Evolutionary conservation across 306 rosid species (phyloP), one percentile per base, ranked within the genome.

Genomic region (Rosa multiflora): DNA sequence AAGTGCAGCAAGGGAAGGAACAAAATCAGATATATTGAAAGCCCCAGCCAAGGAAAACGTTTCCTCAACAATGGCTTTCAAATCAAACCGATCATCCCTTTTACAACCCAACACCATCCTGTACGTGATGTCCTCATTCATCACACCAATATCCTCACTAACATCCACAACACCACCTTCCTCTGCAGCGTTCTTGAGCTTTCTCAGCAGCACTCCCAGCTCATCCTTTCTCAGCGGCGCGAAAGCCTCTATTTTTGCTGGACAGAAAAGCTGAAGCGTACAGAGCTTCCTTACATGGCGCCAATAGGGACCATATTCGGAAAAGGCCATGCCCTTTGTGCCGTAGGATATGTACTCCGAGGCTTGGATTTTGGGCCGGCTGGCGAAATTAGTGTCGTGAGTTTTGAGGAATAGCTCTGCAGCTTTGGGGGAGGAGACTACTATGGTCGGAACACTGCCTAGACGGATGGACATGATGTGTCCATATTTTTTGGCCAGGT

Each of bases 401-500:
- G 46, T 21, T 58, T 58, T 42, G 3, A 75, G 6, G 51, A 73
- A 72, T 8, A 72, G 29, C 76, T 72, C 76, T 2, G 76, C 76
- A 3, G 77, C 67, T 39, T 73, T 40, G 8, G 67, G 39, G 37
- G 67, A 73, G 23, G 67, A 53, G 77, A 55, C 77, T 26, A 73
- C 84, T 18, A 88, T 74, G 53, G 85, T 10, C 52, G 83, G 81
- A 4, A 78, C 82, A 18, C 51, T 77, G 44, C 87, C 90, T 5
- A 88, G 59, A 15, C 87, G 62, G 3, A 86, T 67, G 62, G 76
- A 82, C 92, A 88, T 86, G 21, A 86, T 73, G 53, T 87, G 87
- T 2, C 92, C 92, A 76, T 88, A 61, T 70, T 56, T 80, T 52
- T 9, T 69, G 51, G 92, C 85, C n/a, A 84, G 59, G 73, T 86